A percentile compares a stretch with the other conserved stretches of the same genome.
phyloP scores from a whole-genome alignment of 495 filamentous ascomycete species.

The Evansstolkia leycettana region DNA sequence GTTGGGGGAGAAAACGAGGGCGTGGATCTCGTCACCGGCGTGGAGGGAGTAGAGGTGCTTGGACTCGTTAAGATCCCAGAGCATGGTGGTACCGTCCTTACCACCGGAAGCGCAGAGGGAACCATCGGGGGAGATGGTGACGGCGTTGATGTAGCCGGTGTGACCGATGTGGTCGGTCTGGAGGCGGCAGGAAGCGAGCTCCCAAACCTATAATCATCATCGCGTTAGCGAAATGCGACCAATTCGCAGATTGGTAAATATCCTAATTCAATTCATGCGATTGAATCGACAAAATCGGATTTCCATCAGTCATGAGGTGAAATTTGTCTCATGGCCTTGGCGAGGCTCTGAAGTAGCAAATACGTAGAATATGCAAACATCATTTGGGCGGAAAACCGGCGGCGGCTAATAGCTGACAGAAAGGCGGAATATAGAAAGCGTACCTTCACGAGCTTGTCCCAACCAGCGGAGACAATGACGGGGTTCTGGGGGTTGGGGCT shows the following conservation, averaged over 20 bases:
- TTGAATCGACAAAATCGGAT: conserved; percentile 10
- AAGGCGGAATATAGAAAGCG: conserved; percentile 21
- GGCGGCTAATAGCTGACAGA: conserved; percentile 3
- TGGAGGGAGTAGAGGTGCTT: conserved; percentile 99
- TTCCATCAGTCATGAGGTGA: conserved; percentile 82
- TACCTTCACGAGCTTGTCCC: conserved; percentile 99
- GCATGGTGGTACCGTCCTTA: conserved; percentile 99
- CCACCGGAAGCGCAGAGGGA: conserved; percentile 98
- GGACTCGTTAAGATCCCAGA: conserved; percentile 99
- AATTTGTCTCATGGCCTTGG: conserved; percentile 83
- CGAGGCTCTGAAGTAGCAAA: conserved; percentile 99
- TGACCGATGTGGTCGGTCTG: conserved; percentile 99
- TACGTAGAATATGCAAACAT: conserved; percentile 93
- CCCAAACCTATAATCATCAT: conserved; percentile 70
- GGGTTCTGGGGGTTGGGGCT: conserved; percentile 99
- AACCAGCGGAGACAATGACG: conserved; percentile 96
- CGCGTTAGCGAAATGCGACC: conserved; percentile 11
- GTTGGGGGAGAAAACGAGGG: conserved; percentile 99
- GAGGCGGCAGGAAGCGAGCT: conserved; percentile 96
- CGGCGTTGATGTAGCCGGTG: conserved; percentile 99
- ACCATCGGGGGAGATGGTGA: conserved; percentile 98
- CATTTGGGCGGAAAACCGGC: conserved; percentile 43
- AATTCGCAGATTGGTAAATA: background rate
- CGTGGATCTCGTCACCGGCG: conserved; percentile 99
- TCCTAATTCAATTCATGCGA: background rate